Conservation (phyloP, 2,329 filamentous ascomycete species). For the Lachnellula arida region DNA sequence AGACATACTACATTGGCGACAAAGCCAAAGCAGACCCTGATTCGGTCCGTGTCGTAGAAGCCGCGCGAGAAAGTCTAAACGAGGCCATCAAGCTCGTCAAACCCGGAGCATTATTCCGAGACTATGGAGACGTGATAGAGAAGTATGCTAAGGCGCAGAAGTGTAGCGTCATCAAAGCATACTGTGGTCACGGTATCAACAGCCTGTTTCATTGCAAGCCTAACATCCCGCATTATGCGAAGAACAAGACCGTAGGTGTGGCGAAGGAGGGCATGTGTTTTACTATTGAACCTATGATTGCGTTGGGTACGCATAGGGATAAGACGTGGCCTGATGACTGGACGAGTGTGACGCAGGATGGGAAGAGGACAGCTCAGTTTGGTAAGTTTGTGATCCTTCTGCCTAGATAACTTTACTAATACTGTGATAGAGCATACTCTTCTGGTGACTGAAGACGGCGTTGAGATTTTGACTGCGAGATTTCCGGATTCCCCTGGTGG, state of each 20-base stretch:
- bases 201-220: conserved; percentile 89
- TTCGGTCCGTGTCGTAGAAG: conserved; percentile 83
- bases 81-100: conserved; percentile 88
- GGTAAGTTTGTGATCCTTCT: conserved; percentile 46
- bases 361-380: conserved; percentile 87
- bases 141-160: conserved; percentile 81
- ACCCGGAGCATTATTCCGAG: conserved; percentile 85
- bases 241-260: conserved; percentile 94
- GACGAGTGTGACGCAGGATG: conserved; percentile 92
- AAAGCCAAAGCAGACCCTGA: conserved; percentile 80
- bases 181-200: conserved; percentile 95
- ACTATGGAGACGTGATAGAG: conserved; percentile 93
- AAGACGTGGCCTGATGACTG: conserved; percentile 98
- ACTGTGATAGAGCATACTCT: conserved; percentile 68
- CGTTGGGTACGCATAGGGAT: conserved; percentile 82
- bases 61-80: conserved; percentile 84
- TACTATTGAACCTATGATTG: conserved; percentile 98
- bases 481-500: conserved; percentile 65
- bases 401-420: conserved; percentile 13
- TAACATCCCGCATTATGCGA: conserved; percentile 94
- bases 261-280: conserved; percentile 98
- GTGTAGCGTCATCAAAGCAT: conserved; percentile 91
- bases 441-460: conserved; percentile 75
- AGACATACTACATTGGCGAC: conserved; percentile 97
- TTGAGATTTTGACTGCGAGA: conserved; percentile 73